phyloP scores from a whole-genome alignment of 441 rosid genomes.

The Cnidoscolus chayamansa region DNA sequence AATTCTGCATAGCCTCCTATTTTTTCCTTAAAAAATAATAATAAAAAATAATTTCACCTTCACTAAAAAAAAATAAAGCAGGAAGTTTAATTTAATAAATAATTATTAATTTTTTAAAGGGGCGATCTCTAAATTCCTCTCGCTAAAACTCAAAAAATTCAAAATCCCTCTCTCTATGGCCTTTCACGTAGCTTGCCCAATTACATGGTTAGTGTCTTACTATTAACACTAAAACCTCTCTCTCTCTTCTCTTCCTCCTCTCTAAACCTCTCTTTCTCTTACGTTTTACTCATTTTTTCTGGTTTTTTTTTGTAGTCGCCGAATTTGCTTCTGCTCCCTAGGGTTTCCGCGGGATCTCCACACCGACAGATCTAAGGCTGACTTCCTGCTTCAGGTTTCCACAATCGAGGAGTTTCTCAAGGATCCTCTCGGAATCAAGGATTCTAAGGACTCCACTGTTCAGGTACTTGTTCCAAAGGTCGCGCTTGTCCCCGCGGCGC shows the following conservation, averaged over 20 bases:
- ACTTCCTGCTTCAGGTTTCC: constrained; percentile 45
- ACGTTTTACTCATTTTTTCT: neutral
- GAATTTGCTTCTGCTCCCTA: constrained; percentile 82
- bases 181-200: constrained; percentile 99
- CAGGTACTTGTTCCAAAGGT: constrained; percentile 83
- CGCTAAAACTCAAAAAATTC: constrained; percentile 34
- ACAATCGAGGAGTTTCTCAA: constrained; percentile 45
- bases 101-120: constrained; percentile 18
- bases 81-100: too few relatives aligned
- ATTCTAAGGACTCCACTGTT: constrained; percentile 46
- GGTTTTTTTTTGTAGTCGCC: constrained; percentile 54
- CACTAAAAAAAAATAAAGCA: too few relatives aligned
- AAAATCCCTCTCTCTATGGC: constrained; percentile 69
- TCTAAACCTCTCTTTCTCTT: neutral
- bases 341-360: constrained; percentile 77
- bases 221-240: constrained; percentile 5
- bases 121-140: constrained; percentile 50
- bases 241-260: neutral
- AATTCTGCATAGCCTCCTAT: too few relatives aligned
- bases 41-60: too few relatives aligned
- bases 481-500: constrained; percentile 20
- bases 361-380: constrained; percentile 33
- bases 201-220: constrained; percentile 68
- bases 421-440: constrained; percentile 55
- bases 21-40: too few relatives aligned